Evolutionary conservation across 2,329 filamentous ascomycete genomes (phyloP).

Genomic region (Exophiala phaeomuriformis): DNA sequence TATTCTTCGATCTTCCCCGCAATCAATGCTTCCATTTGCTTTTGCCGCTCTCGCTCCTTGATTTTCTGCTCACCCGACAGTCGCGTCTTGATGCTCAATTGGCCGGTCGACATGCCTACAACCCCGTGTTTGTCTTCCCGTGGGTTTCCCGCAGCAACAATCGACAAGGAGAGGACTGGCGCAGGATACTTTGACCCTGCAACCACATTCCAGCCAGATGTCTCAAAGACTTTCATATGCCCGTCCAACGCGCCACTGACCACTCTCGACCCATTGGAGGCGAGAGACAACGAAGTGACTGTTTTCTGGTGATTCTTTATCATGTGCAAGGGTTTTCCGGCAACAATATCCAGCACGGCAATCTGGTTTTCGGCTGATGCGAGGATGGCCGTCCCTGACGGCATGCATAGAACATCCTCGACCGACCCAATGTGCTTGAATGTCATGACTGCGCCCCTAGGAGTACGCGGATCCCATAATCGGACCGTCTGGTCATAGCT

Average conservation of each 20-base stretch:
- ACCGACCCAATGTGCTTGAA: slow-evolving; percentile 91
- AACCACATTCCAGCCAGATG: slow-evolving; percentile 91
- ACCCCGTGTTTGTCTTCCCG: slow-evolving; percentile 85
- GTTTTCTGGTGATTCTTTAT: slow-evolving; percentile 97
- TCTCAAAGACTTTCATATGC: slow-evolving; percentile 96
- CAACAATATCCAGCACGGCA: slow-evolving; percentile 85
- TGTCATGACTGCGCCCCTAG: slow-evolving; percentile 67
- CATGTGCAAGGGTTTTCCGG: slow-evolving; percentile 76
- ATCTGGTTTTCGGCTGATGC: slow-evolving; percentile 80
- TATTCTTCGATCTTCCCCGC: slow-evolving; percentile 70
- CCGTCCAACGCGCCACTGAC: slow-evolving; percentile 87
- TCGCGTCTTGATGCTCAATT: slow-evolving; percentile 86
- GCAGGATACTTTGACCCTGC: slow-evolving; percentile 87
- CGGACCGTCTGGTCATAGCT: slow-evolving; percentile 92
- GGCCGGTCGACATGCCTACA: slow-evolving; percentile 88
- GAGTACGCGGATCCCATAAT: slow-evolving; percentile 81
- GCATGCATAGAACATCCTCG: slow-evolving; percentile 79
- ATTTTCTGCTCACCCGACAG: slow-evolving; percentile 74
- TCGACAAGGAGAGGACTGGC: slow-evolving; percentile 75
- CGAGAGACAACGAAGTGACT: slow-evolving; percentile 77
- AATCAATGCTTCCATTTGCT: slow-evolving; percentile 76
- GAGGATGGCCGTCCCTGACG: slow-evolving; percentile 76
- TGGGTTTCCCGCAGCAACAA: slow-evolving; percentile 61
- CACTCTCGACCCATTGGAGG: slow-evolving; percentile 70
- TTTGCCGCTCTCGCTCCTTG: slow-evolving; percentile 66